These are phyloP conservation scores for Pseudonitzschia delicatissima DNA, from an alignment of 108 stramenopile genomes.

Conservation along the genomic window DNA sequence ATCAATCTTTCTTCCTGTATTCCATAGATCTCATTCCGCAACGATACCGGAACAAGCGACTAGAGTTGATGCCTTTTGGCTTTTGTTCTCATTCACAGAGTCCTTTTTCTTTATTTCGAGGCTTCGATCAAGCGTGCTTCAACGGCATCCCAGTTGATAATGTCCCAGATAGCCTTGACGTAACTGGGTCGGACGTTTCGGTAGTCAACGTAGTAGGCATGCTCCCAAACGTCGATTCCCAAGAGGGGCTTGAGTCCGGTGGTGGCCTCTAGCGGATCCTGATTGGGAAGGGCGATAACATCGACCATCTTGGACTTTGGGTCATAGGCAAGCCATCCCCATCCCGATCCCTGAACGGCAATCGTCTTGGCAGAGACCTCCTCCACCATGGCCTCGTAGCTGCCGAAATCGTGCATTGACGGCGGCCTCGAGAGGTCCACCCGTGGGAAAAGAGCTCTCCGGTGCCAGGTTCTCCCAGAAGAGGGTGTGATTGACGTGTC, in stretches of 20 bases:
- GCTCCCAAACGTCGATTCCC: conserved; percentile 99
- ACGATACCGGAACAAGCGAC: no score
- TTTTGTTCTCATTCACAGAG: no score
- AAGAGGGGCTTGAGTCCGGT: conserved; percentile 97
- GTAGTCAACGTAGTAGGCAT: conserved; percentile 91
- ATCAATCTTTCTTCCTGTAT: no score
- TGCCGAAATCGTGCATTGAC: conserved; percentile 80
- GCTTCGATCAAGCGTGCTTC: conserved; percentile 75
- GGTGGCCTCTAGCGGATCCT: conserved; percentile 96
- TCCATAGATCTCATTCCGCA: no score
- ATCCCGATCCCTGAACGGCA: conserved; percentile 97
- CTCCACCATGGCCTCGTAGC: conserved; percentile 77
- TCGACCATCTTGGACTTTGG: conserved; percentile 69
- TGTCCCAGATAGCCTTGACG: conserved; percentile 92
- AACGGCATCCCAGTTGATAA: conserved; percentile 83
- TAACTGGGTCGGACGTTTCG: conserved; percentile 97
- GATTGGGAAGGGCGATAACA: conserved; percentile 88
- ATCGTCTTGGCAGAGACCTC: conserved; percentile 74
- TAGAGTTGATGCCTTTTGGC: no score
- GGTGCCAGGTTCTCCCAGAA: conserved; percentile 93
- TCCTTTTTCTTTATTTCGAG: conserved; percentile 22
- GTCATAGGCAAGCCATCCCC: conserved; percentile 98
- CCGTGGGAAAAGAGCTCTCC: conserved; percentile 38
- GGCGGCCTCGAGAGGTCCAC: conserved; percentile 57
- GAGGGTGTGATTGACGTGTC: conserved; percentile 96